Percentiles rank a stretch among this genome's conserved stretches.
Evolutionary conservation across 768 basidiomycete genomes (phyloP).

Genomic region (Suillus sp.): DNA sequence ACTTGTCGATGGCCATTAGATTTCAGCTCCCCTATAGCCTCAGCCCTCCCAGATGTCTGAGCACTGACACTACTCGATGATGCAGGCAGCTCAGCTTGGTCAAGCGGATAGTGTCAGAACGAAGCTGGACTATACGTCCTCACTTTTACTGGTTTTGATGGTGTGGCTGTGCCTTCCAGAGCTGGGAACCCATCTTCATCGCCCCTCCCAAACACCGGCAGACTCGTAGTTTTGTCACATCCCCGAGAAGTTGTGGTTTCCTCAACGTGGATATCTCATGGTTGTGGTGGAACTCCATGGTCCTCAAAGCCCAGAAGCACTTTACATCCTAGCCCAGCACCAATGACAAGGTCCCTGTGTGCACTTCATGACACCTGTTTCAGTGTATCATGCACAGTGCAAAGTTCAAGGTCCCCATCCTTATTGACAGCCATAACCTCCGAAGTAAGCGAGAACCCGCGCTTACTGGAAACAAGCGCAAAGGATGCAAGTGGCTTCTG

Average conservation of each 20-base stretch:
- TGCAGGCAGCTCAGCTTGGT: conserved; percentile 26
- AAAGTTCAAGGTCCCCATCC: conserved; percentile 74
- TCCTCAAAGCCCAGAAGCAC: conserved; percentile 54
- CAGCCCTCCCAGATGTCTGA: conserved; percentile 15
- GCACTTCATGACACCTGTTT: conserved; percentile 73
- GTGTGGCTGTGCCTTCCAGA: conserved; percentile 29
- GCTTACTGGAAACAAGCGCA: conserved; percentile 57
- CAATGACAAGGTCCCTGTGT: conserved; percentile 66
- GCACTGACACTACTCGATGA: conserved; percentile 21
- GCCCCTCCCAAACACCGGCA: conserved; percentile 47
- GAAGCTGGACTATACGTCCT: conserved; percentile 54
- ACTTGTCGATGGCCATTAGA: conserved; percentile 28
- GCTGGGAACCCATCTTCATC: conserved; percentile 63
- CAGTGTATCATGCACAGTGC: conserved; percentile 69
- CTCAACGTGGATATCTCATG: conserved; percentile 41
- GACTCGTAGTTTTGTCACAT: conserved; percentile 21
- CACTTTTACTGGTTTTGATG: conserved; percentile 39
- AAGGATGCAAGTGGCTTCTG: conserved; percentile 65
- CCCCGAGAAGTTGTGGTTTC: conserved; percentile 25
- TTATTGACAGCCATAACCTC: conserved; percentile 77
- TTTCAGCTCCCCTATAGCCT: conserved; percentile 23
- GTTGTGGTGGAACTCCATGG: conserved; percentile 39
- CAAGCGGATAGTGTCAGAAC: conserved; percentile 45
- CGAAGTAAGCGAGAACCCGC: conserved; percentile 47
- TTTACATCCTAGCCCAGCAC: conserved; percentile 54